phyloP scores from a whole-genome alignment of 768 basidiomycete species.

The Amanita inopinata region DNA sequence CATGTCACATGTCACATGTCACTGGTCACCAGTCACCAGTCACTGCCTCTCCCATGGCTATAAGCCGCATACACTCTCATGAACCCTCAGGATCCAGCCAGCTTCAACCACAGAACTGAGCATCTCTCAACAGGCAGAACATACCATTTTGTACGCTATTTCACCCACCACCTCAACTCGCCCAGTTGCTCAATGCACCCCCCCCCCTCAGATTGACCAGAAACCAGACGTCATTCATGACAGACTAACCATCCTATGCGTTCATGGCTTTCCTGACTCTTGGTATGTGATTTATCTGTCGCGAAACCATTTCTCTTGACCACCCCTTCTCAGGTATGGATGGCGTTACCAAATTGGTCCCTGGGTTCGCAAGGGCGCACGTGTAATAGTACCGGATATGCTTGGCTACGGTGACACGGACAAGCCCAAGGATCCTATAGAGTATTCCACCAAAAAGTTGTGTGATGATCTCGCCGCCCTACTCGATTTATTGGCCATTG shows the following conservation, averaged over 20 bases:
- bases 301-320: background rate
- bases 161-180: background rate
- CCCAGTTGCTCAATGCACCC: background rate
- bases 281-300: conserved; percentile 21
- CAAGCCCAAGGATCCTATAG: conserved; percentile 42
- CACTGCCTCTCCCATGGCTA: too few relatives aligned
- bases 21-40: too few relatives aligned
- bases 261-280: conserved; percentile 76
- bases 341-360: conserved; percentile 69
- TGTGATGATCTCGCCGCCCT: conserved; percentile 57
- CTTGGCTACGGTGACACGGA: conserved; percentile 60
- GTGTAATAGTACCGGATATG: conserved; percentile 55
- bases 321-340: conserved; percentile 41
- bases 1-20: too few relatives aligned
- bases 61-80: too few relatives aligned
- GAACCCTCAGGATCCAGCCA: conserved; percentile 25
- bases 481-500: conserved; percentile 44
- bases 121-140: conserved; percentile 46
- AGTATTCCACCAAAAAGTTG: conserved; percentile 52
- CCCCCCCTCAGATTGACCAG: conserved; percentile 39
- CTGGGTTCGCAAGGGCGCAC: conserved; percentile 52
- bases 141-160: conserved; percentile 54
- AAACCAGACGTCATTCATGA: conserved; percentile 31
- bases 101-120: conserved; percentile 46
- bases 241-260: conserved; percentile 50